phyloP scores from a whole-genome alignment of 1,284 basidiomycete species.

The Cutaneotrichosporon cavernicola region DNA sequence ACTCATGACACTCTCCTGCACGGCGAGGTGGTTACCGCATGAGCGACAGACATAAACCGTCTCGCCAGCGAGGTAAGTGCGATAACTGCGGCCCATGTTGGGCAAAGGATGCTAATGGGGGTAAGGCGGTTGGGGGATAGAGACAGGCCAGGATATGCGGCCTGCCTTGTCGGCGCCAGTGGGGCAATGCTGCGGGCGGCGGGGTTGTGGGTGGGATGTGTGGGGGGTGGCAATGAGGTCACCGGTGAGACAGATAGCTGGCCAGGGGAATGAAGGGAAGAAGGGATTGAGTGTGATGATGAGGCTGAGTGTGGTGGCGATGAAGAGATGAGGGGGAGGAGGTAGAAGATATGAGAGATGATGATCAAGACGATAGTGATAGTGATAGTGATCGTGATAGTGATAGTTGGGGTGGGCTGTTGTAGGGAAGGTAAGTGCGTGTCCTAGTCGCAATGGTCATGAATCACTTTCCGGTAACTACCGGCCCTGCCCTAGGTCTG shows the following conservation, averaged over 20 bases:
- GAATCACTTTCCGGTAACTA: too few species aligned
- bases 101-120: not conserved
- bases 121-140: not conserved
- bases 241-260: not conserved
- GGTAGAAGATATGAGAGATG: not conserved
- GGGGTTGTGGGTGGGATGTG: not conserved
- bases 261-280: too few species aligned
- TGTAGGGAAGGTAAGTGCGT: not conserved
- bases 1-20: conserved; percentile 87
- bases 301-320: not conserved
- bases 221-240: not conserved
- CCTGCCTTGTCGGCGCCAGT: not conserved
- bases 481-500: too few species aligned
- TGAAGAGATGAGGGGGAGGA: not conserved
- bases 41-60: conserved; percentile 86
- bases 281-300: not conserved
- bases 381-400: too few species aligned
- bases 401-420: not conserved
- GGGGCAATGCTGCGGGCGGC: too few species aligned
- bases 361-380: not conserved
- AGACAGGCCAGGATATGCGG: not conserved
- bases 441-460: too few species aligned
- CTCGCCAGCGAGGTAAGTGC: conserved; percentile 80
- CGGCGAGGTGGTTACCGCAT: conserved; percentile 91
- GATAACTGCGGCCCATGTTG: conserved; percentile 53